Conservation (phyloP, 2,329 filamentous ascomycete genomes). For the Domatiomyces catenatus region DNA sequence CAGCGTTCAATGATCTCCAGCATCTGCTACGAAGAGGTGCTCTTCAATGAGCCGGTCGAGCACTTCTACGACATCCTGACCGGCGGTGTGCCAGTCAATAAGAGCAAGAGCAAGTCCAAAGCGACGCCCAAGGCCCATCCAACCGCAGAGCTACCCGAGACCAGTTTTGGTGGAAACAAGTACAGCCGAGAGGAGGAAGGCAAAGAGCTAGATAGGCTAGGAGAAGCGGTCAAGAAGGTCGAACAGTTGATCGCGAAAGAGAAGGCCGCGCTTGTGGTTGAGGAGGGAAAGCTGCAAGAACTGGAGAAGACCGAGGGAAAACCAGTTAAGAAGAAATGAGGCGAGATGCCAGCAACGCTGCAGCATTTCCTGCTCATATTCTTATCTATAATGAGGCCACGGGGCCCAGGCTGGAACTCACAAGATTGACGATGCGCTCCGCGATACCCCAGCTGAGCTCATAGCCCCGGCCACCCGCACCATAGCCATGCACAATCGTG, state of each 20-base stretch:
- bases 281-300: conserved; percentile 46
- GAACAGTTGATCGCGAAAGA: conserved; percentile 48
- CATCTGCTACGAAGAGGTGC: conserved; percentile 81
- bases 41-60: conserved; percentile 95
- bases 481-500: conserved; percentile 41
- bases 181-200: conserved; percentile 58
- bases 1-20: conserved; percentile 51
- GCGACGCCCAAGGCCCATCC: conserved; percentile 44
- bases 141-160: conserved; percentile 59
- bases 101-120: conserved; percentile 35
- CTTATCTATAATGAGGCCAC: neutral
- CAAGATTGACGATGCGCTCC: conserved; percentile 12
- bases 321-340: conserved; percentile 16
- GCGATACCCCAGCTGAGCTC: conserved; percentile 48
- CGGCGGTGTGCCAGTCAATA: conserved; percentile 44
- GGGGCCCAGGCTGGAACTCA: neutral
- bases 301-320: conserved; percentile 29
- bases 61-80: conserved; percentile 75
- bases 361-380: neutral
- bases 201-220: conserved; percentile 50
- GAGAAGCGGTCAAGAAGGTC: conserved; percentile 44
- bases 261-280: conserved; percentile 43
- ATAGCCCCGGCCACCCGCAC: conserved; percentile 45
- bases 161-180: conserved; percentile 51
- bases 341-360: conserved; percentile 1